These are phyloP conservation scores for Rutstroemia sp. DNA, from an alignment of 2,329 filamentous ascomycete genomes.

Conservation along the genomic window DNA sequence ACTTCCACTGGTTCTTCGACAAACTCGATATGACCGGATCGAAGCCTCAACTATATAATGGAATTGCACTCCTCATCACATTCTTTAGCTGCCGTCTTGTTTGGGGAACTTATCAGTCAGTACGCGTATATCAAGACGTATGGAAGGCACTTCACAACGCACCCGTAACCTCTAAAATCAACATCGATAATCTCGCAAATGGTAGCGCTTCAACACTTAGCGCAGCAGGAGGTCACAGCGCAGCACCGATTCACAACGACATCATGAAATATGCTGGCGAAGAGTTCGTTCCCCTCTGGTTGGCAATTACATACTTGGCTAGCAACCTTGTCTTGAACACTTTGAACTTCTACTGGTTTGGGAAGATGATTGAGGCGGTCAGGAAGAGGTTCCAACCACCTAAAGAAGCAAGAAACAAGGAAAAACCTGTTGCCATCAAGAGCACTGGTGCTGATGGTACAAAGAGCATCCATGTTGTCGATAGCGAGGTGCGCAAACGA, in stretches of 20 bases:
- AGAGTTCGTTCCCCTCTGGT: conserved; percentile 59
- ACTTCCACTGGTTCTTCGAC: conserved; percentile 89
- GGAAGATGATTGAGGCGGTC: conserved; percentile 77
- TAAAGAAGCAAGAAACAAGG: conserved; percentile 29
- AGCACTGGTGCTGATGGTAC: conserved; percentile 26
- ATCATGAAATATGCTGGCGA: conserved; percentile 45
- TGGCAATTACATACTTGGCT: conserved; percentile 58
- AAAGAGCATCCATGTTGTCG: conserved; percentile 24
- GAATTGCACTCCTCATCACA: conserved; percentile 60
- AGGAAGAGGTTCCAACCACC: conserved; percentile 63
- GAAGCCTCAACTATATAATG: conserved; percentile 68
- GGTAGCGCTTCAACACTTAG: conserved; percentile 32
- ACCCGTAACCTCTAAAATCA: conserved; percentile 28
- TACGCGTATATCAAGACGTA: conserved; percentile 63
- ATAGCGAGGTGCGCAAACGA: conserved; percentile 27
- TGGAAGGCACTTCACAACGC: conserved; percentile 47
- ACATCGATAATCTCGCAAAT: conserved; percentile 29
- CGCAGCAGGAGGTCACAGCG: conserved; percentile 24
- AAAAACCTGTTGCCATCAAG: conserved; percentile 23
- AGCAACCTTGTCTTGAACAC: conserved; percentile 67
- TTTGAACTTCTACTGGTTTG: conserved; percentile 80
- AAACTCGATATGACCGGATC: conserved; percentile 76
- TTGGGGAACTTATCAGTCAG: conserved; percentile 69
- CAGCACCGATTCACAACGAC: conserved; percentile 27
- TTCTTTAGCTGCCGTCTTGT: conserved; percentile 74